phyloP scores from a whole-genome alignment of 305 asterid species.

The Fraxinus greggii region DNA sequence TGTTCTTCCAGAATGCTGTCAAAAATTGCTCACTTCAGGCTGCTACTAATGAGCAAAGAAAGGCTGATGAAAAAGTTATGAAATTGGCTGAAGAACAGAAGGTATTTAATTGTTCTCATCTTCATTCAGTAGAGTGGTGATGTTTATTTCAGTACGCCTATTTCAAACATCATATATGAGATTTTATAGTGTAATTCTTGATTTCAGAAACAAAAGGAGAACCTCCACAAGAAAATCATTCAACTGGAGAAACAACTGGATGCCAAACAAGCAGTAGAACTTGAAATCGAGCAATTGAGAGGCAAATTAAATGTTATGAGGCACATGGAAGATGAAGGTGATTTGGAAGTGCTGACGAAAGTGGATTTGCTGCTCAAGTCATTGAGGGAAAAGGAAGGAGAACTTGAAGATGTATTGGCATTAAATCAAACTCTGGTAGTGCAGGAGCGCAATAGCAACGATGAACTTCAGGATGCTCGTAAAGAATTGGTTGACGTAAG shows the following conservation, averaged over 20 bases:
- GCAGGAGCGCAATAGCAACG: conserved; percentile 69
- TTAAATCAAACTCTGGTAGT: conserved; percentile 61
- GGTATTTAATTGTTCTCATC: conserved; percentile 41
- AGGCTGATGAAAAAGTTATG: conserved; percentile 64
- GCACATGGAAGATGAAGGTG: conserved; percentile 71
- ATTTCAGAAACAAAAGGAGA: conserved; percentile 83
- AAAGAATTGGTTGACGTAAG: conserved; percentile 79
- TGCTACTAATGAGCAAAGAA: conserved; percentile 72
- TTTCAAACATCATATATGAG: conserved; percentile 17
- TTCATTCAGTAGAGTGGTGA: conserved; percentile 15
- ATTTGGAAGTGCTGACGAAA: conserved; percentile 53
- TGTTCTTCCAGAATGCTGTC: conserved; percentile 60
- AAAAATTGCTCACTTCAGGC: conserved; percentile 60
- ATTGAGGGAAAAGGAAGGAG: conserved; percentile 72
- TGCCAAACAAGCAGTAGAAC: conserved; percentile 75
- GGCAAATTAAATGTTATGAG: conserved; percentile 68
- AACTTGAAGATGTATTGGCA: conserved; percentile 51
- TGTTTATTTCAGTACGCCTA: conserved; percentile 20
- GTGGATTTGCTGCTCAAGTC: conserved; percentile 50
- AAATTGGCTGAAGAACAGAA: conserved; percentile 79
- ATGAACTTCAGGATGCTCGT: conserved; percentile 82
- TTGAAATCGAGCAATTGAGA: conserved; percentile 72
- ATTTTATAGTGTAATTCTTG: conserved; percentile 24
- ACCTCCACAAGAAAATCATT: conserved; percentile 61
- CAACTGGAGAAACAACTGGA: conserved; percentile 68